These are phyloP conservation scores for Chaetomium fimeti DNA, from an alignment of 495 filamentous ascomycete genomes.

Conservation along the genomic window DNA sequence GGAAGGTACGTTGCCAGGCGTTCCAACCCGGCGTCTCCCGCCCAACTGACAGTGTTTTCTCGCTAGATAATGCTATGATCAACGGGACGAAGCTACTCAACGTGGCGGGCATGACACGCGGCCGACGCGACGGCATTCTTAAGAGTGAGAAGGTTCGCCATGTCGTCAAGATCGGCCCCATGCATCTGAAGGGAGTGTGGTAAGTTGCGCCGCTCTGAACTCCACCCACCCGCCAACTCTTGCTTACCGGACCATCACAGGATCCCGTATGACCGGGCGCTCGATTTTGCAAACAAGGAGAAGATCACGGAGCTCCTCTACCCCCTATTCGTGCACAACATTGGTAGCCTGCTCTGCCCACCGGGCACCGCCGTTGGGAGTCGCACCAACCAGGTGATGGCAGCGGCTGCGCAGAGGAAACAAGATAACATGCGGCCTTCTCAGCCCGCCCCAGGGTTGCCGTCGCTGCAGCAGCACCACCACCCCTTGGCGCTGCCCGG, in stretches of 20 bases:
- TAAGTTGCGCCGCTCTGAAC: constrained; percentile 50
- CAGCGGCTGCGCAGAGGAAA: constrained; percentile 62
- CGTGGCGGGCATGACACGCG: constrained; percentile 96
- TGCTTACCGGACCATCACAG: constrained; percentile 47
- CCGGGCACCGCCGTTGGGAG: constrained; percentile 72
- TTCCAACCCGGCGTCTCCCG: too few species aligned
- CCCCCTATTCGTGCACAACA: constrained; percentile 96
- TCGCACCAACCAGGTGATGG: constrained; percentile 80
- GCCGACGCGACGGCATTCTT: constrained; percentile 90
- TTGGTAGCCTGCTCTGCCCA: constrained; percentile 90
- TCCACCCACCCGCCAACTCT: not conserved
- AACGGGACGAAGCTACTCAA: constrained; percentile 97
- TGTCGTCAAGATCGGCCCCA: constrained; percentile 98
- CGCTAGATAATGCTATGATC: constrained; percentile 94
- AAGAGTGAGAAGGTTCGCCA: constrained; percentile 97
- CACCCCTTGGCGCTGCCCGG: constrained; percentile 77
- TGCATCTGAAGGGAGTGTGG: constrained; percentile 99
- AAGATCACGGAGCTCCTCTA: constrained; percentile 96
- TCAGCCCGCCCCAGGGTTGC: constrained; percentile 46
- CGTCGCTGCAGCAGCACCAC: constrained; percentile 74
- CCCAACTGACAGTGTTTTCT: not conserved
- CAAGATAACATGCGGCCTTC: constrained; percentile 55
- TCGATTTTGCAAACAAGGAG: constrained; percentile 99
- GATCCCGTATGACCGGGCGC: constrained; percentile 94
- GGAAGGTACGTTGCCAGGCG: constrained; percentile 64